These are phyloP conservation scores for Scutellaria barbata DNA, from an alignment of 257 asterid genomes.

Conservation along the genomic window DNA sequence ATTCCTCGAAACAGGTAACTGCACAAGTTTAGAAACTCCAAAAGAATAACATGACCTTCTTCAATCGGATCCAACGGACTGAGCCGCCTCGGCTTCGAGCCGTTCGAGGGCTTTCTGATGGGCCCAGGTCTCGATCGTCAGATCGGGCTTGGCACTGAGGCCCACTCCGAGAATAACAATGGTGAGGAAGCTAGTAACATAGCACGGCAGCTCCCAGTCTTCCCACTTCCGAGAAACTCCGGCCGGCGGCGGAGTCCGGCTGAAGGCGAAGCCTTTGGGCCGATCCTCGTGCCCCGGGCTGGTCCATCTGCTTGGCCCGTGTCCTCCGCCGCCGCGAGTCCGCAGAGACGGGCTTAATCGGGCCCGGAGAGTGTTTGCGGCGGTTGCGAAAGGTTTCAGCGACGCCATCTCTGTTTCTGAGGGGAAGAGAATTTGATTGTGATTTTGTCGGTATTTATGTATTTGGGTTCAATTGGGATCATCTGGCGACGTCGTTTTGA, in stretches of 20 bases:
- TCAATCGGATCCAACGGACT: conserved; percentile 45
- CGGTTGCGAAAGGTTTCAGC: conserved; percentile 56
- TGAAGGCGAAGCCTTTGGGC: conserved; percentile 71
- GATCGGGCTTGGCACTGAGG: conserved; percentile 96
- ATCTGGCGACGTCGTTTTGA: not conserved
- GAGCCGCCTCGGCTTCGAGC: conserved; percentile 66
- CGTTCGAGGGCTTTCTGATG: conserved; percentile 96
- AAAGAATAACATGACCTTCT: conserved; percentile 27
- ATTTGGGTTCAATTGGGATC: not conserved
- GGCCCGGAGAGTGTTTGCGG: conserved; percentile 61
- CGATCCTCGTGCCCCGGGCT: conserved; percentile 86
- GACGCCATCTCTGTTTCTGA: conserved; percentile 52
- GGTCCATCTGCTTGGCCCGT: conserved; percentile 71
- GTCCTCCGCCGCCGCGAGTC: conserved; percentile 59
- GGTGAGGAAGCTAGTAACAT: conserved; percentile 78
- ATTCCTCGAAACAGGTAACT: conserved; percentile 30
- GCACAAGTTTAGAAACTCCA: conserved; percentile 31
- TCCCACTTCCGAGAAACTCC: conserved; percentile 80
- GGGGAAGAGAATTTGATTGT: conserved; percentile 7
- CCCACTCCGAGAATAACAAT: conserved; percentile 89
- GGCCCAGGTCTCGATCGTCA: conserved; percentile 98
- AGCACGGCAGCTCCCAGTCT: conserved; percentile 98
- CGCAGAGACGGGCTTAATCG: conserved; percentile 61
- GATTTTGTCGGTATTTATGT: not conserved
- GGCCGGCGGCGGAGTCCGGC: conserved; percentile 62